Percentiles rank a stretch among this genome's conserved stretches.
Evolutionary conservation across 495 filamentous ascomycete species (phyloP).

Genomic region (Clohesyomyces aquaticus): DNA sequence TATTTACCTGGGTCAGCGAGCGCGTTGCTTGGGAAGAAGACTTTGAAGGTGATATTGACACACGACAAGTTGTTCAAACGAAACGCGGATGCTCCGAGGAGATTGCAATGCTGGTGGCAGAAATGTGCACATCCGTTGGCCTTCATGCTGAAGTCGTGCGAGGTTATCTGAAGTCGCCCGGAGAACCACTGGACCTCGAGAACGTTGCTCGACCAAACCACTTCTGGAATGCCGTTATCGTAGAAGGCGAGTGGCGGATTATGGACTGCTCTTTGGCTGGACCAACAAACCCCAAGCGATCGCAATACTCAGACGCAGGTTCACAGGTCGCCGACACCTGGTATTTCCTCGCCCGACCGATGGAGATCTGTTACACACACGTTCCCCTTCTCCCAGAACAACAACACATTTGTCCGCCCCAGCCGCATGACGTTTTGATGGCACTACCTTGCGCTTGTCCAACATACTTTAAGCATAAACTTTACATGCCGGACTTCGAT

Average conservation of each 20-base stretch:
- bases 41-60: constrained; percentile 79
- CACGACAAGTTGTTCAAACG: constrained; percentile 77
- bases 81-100: constrained; percentile 89
- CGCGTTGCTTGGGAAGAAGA: constrained; percentile 97
- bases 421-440: constrained; percentile 79
- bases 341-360: constrained; percentile 88
- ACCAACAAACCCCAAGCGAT: constrained; percentile 82
- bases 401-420: constrained; percentile 89
- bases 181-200: constrained; percentile 77
- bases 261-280: constrained; percentile 94
- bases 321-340: constrained; percentile 76
- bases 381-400: constrained; percentile 81
- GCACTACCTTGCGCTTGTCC: constrained; percentile 84
- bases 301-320: constrained; percentile 71
- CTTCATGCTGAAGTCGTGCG: constrained; percentile 81
- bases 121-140: constrained; percentile 93
- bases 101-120: constrained; percentile 81
- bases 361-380: constrained; percentile 92
- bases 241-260: constrained; percentile 94
- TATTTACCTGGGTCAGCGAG: constrained; percentile 96
- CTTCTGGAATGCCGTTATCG: constrained; percentile 96
- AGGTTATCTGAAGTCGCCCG: constrained; percentile 89
- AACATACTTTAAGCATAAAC: constrained; percentile 78
- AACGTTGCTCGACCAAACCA: constrained; percentile 83
- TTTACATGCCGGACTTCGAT: constrained; percentile 85